Conservation (phyloP, 2,329 filamentous ascomycete genomes). For the Didymella sp. region DNA sequence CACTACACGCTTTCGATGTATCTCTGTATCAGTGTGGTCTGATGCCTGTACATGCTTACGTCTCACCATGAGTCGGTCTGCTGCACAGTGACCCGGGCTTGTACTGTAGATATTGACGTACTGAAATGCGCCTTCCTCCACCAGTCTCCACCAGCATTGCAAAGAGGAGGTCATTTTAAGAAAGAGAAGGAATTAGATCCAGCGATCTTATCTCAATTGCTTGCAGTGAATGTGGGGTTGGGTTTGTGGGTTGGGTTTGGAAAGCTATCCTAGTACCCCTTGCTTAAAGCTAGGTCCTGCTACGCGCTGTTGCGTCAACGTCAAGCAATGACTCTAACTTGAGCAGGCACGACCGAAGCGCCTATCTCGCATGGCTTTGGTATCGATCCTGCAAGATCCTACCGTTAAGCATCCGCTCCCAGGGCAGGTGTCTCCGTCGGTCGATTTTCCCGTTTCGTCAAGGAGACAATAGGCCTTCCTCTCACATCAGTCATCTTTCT, state of each 20-base stretch:
- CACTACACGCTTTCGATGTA: slow-evolving; percentile 15
- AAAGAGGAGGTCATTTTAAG: neutral
- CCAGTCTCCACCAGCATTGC: neutral
- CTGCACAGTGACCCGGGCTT: slow-evolving; percentile 1
- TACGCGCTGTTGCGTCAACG: neutral
- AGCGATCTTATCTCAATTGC: neutral
- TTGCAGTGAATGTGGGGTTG: slow-evolving; percentile 1
- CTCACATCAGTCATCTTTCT: neutral
- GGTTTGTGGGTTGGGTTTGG: neutral
- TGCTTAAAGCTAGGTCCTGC: slow-evolving; percentile 7
- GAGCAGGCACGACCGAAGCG: neutral
- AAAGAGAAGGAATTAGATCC: neutral
- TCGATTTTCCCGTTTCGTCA: neutral
- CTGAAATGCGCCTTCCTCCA: slow-evolving; percentile 6
- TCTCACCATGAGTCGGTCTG: slow-evolving; percentile 14
- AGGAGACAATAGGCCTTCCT: neutral
- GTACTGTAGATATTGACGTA: slow-evolving; percentile 1
- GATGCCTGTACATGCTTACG: slow-evolving; percentile 1
- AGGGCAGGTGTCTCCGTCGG: neutral
- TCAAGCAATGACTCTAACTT: neutral
- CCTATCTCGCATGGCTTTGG: slow-evolving; percentile 1
- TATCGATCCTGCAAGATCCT: neutral
- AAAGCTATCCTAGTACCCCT: slow-evolving; percentile 1
- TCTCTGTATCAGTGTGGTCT: slow-evolving; percentile 12
- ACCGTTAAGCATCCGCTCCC: neutral